Percentiles rank a stretch among this genome's conserved stretches.
Conservation (phyloP, 768 basidiomycete genomes). For the Naganishia friedmannii region DNA sequence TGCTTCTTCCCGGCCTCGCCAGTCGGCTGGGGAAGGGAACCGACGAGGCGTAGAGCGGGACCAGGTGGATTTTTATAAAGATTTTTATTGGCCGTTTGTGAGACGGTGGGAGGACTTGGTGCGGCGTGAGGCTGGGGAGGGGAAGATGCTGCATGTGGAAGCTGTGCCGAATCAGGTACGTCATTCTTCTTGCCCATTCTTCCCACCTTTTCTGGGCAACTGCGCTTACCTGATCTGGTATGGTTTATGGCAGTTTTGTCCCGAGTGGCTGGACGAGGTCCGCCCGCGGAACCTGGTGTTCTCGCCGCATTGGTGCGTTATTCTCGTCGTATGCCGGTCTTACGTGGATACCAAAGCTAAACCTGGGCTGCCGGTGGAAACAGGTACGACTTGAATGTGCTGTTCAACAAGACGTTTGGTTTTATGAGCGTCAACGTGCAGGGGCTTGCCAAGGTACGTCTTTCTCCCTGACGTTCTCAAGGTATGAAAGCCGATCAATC, state of each 20-base stretch:
- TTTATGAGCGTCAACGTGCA: constrained; percentile 90
- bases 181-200: not conserved
- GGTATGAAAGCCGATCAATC: not conserved
- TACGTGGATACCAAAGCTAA: not conserved
- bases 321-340: not conserved
- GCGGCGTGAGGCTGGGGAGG: constrained; percentile 21
- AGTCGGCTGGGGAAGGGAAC: not conserved
- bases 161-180: constrained; percentile 88
- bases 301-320: constrained; percentile 67
- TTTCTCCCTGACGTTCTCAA: not conserved
- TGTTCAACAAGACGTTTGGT: constrained; percentile 80
- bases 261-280: constrained; percentile 68
- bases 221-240: not conserved
- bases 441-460: constrained; percentile 73
- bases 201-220: not conserved
- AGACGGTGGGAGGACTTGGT: constrained; percentile 43
- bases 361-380: not conserved
- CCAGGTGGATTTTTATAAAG: constrained; percentile 51
- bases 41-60: constrained; percentile 50
- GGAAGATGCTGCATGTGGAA: constrained; percentile 60
- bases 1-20: constrained; percentile 52
- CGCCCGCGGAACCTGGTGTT: constrained; percentile 65
- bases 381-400: constrained; percentile 87
- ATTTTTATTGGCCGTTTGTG: constrained; percentile 52
- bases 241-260: constrained; percentile 62